Base-by-base conservation (phyloP, 345 rosid species). In the Pelargonium nanum region DNA sequence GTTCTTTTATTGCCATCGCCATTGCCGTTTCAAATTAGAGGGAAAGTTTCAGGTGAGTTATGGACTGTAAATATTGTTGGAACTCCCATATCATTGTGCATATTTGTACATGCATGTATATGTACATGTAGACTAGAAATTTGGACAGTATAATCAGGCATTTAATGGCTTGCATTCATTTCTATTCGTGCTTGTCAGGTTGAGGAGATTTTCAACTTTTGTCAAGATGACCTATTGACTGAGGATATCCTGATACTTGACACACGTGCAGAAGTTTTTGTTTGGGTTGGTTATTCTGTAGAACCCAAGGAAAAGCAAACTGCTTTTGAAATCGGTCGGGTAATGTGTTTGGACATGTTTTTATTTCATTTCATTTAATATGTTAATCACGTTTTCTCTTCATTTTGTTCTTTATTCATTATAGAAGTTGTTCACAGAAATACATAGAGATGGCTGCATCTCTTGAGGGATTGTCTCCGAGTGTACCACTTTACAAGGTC, bases 301-400 rank as follows among this genome's bases (percentile, higher is more conserved):
- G 97, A 90, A 62, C 22, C 89, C 55, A 85, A 81, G 72, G 95
- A 94, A 74, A 94, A 94, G 79, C 91, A 87, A 76, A 81, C 58
- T 78, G 95, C 87, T 68, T 88, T 90, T 59, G 97, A 86, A 62
- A 76, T 87, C 80, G 97, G 92, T 70, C 96, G 82, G 95, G 99
- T 90, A 80, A 59, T 59, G 24, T 61, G 62, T 61, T 52, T 24
- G 0, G n/a, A 17, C 28, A 68, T 45, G 54, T 22, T 40, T 50
- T 62, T 26, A 26, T 19, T 53, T 63, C 55, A 28, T 16, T 5
- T 44, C 16, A 20, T 55, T 59, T 63, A n/a, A n/a, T n/a, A n/a
- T 32, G 3, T 54, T 28, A 34, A 57, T 28, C 65, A 21, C 17
- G 53, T 53, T 12, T 26, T 25, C 23, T 19, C 19, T 57, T 25